These are phyloP conservation scores for Ramaria rubella DNA, from an alignment of 768 basidiomycete species.

Conservation along the genomic window DNA sequence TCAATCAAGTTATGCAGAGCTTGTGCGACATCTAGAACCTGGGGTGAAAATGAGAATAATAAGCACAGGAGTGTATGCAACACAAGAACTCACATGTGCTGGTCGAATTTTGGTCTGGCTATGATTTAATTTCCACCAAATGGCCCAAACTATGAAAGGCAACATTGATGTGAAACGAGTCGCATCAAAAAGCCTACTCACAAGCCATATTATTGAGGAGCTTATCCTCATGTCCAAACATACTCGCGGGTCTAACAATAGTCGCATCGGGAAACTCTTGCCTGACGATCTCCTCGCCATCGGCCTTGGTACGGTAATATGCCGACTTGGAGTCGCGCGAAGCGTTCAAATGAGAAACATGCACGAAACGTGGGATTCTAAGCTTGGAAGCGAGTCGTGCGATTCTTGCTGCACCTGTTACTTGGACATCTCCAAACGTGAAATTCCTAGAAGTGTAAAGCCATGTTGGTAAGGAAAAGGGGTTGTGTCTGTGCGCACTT, in stretches of 20 bases:
- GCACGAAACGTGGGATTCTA: conserved; percentile 82
- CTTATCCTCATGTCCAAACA: conserved; percentile 96
- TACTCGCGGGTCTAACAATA: conserved; percentile 74
- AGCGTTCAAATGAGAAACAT: conserved; percentile 94
- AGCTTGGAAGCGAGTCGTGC: conserved; percentile 71
- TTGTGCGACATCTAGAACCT: conserved; percentile 94
- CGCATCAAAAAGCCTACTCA: conserved; percentile 34
- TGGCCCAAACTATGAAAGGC: conserved; percentile 66
- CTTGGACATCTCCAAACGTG: conserved; percentile 73
- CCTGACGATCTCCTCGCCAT: conserved; percentile 83
- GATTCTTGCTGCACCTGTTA: conserved; percentile 75
- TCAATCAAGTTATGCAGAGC: conserved; percentile 74
- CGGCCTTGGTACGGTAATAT: conserved; percentile 85
- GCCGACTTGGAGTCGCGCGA: conserved; percentile 66
- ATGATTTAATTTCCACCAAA: conserved; percentile 91
- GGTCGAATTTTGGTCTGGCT: conserved; percentile 84
- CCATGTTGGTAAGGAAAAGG: background rate
- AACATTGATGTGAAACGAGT: background rate
- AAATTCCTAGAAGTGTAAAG: conserved; percentile 64
- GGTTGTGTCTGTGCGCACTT: conserved; percentile 49
- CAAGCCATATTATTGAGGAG: conserved; percentile 87
- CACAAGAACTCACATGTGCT: conserved; percentile 63
- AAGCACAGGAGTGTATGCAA: conserved; percentile 7
- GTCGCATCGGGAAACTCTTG: conserved; percentile 80
- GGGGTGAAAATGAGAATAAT: conserved; percentile 11